phyloP scores from a whole-genome alignment of 1,139 yeast genomes.

The Taiozyma onychis region DNA sequence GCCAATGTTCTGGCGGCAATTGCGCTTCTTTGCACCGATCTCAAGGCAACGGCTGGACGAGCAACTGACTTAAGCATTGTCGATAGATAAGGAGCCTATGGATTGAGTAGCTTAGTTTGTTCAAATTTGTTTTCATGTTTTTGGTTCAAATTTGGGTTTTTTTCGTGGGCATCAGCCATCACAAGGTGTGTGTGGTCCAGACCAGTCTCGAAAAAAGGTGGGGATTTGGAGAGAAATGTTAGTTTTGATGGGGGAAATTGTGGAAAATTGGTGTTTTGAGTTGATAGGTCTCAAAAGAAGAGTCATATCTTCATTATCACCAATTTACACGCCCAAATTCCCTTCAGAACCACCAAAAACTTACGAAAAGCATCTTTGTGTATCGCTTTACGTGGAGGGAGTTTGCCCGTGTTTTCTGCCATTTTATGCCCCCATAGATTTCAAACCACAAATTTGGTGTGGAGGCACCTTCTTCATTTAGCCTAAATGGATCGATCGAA shows the following conservation, averaged over 20 bases:
- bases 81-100: not conserved
- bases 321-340: too few species aligned
- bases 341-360: too few species aligned
- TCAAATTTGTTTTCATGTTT: not conserved
- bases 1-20: slow-evolving; percentile 20
- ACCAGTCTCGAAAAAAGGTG: not conserved
- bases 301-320: too few species aligned
- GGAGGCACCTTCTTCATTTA: not conserved
- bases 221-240: not conserved
- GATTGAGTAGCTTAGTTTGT: not conserved
- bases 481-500: not conserved
- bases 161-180: not conserved
- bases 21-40: slow-evolving; percentile 4
- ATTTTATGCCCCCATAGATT: not conserved
- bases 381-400: not conserved
- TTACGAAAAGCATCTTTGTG: too few species aligned
- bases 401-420: not conserved
- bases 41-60: slow-evolving; percentile 2
- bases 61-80: slow-evolving; percentile 5
- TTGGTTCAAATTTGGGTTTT: not conserved
- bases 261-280: too few species aligned
- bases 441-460: not conserved
- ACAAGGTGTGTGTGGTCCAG: not conserved
- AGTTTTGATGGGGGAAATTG: too few species aligned
- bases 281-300: too few species aligned